Conservation (phyloP, 352 stramenopile genomes). For the Plasmopara viticola region DNA sequence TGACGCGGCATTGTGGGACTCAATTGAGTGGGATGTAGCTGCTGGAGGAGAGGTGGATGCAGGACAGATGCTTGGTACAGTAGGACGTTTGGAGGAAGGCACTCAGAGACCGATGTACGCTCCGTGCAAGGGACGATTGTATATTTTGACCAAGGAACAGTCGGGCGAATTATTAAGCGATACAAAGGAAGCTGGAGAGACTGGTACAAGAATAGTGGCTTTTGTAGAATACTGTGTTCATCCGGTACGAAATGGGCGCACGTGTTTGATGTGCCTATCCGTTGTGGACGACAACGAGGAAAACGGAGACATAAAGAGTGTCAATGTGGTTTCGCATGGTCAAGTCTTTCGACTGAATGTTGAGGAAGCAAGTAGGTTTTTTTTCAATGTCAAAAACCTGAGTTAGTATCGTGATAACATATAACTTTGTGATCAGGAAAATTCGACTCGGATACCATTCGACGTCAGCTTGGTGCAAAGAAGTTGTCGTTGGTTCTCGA, state of each 20-base stretch:
- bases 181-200: conserved; percentile 8
- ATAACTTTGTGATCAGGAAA: conserved; percentile 47
- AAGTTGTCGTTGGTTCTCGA: conserved; percentile 95
- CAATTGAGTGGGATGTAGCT: conserved; percentile 39
- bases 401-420: conserved; percentile 1
- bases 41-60: conserved; percentile 47
- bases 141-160: conserved; percentile 24
- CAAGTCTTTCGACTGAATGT: conserved; percentile 93
- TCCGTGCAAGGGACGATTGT: conserved; percentile 90
- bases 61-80: conserved; percentile 47
- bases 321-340: conserved; percentile 77
- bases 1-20: conserved; percentile 24
- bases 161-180: conserved; percentile 13
- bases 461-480: conserved; percentile 77
- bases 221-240: conserved; percentile 79
- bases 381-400: conserved; percentile 16
- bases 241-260: conserved; percentile 61
- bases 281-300: conserved; percentile 68
- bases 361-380: conserved; percentile 91
- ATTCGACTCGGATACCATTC: conserved; percentile 81
- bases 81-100: conserved; percentile 50
- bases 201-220: conserved; percentile 27
- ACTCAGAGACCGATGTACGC: conserved; percentile 49
- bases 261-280: conserved; percentile 76
- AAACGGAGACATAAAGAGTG: conserved; percentile 59